Evolutionary conservation across 805 yeast species (phyloP), one percentile per base, ranked within the genome.

Genomic region (Teunomyces aglyptinius): DNA sequence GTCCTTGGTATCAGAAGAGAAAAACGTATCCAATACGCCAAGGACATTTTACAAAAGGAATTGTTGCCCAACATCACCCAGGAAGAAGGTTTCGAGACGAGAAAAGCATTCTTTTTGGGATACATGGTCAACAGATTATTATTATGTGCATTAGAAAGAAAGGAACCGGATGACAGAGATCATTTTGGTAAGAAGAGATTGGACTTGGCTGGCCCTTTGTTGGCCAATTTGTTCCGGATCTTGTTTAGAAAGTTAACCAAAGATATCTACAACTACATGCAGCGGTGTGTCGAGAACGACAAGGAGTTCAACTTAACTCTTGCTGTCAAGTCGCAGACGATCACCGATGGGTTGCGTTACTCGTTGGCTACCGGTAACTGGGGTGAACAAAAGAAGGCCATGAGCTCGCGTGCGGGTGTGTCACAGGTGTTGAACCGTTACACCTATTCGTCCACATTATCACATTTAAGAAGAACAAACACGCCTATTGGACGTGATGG

Each of bases 341-440:
- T 94, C 59, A 94, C 99, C 32, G 92, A 96, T 51, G 99, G 99
- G 65, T 80, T 94, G 70, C 88, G 95, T 65, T 94, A 94, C 71
- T 94, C 99, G 33, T 78, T 94, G 62, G 99, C 99, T 45, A 94
- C 99, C 12, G 99, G 99, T 78, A 94, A 94, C 75, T 94, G 99
- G 99, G 99, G 99, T 75, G 99, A 94, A 71, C 99, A 94, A 68
- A 92, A 91, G 84, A 94, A 94, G 69, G 97, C 98, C 11, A 94
- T 94, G 99, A 84, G 94, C 51, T 85, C 97, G 15, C 85, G 96
- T 68, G 99, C 99, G 5, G 99, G 99, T 81, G 99, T 95, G 40
- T 92, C 98, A 22, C 99, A 94, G 76, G 99, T 94, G 55, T 80
- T 94, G 70, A 94, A 94, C 69, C 83, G 99, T 74, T 94, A 94